Conservation (phyloP, 257 asterid genomes). For the Leonotis leonurus region DNA sequence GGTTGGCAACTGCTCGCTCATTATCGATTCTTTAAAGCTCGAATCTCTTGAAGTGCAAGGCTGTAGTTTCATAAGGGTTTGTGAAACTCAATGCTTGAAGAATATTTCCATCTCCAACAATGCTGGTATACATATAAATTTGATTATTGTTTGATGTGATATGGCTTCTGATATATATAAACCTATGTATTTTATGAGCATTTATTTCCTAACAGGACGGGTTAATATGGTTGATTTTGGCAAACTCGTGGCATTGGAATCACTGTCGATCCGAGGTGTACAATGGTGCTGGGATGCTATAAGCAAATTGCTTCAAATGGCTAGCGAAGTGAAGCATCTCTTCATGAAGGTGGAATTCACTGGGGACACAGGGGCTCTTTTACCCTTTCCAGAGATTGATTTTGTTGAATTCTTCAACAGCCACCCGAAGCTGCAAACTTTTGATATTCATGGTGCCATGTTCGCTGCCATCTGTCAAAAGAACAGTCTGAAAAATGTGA, state of each 20-base stretch:
- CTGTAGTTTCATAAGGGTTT: constrained; percentile 67
- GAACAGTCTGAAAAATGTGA: constrained; percentile 87
- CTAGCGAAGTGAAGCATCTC: constrained; percentile 81
- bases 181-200: neutral
- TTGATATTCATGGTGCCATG: constrained; percentile 96
- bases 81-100: constrained; percentile 47
- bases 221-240: constrained; percentile 70
- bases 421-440: constrained; percentile 72
- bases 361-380: constrained; percentile 60
- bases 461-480: constrained; percentile 95
- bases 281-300: constrained; percentile 95
- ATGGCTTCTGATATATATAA: neutral
- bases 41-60: constrained; percentile 87
- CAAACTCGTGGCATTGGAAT: constrained; percentile 67
- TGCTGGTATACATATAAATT: constrained; percentile 44
- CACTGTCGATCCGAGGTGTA: constrained; percentile 74
- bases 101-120: constrained; percentile 72
- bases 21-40: constrained; percentile 44
- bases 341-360: constrained; percentile 95
- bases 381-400: constrained; percentile 87
- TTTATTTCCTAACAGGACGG: constrained; percentile 44
- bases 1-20: constrained; percentile 58
- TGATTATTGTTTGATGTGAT: neutral
- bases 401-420: constrained; percentile 86
- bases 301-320: constrained; percentile 70